phyloP scores from a whole-genome alignment of 2,329 filamentous ascomycete species.

The Neopestalotiopsis clavispora region DNA sequence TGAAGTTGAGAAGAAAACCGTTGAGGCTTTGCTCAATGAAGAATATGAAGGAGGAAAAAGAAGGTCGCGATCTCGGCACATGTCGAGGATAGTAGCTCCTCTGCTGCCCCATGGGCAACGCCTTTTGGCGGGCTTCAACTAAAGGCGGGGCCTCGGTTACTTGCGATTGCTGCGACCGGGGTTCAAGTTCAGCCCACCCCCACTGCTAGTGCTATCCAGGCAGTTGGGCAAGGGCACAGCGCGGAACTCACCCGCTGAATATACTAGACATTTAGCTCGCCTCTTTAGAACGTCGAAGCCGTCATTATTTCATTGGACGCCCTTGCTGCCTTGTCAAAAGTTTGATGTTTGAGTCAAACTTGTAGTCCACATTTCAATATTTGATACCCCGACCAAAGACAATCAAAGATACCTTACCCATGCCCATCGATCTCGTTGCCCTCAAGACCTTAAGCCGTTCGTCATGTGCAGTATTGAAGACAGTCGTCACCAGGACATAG shows the following conservation, averaged over 20 bases:
- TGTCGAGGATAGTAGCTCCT: neutral
- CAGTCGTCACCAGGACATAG: neutral
- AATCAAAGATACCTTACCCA: too few species aligned
- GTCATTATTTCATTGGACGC: constrained; percentile 10
- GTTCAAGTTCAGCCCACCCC: neutral
- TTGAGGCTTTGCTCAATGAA: neutral
- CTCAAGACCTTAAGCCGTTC: neutral
- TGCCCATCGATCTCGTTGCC: neutral
- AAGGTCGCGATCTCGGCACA: neutral
- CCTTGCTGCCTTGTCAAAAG: neutral
- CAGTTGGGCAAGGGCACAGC: neutral
- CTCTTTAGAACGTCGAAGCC: neutral
- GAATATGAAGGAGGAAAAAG: neutral
- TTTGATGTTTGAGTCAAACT: neutral
- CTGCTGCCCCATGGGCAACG: neutral
- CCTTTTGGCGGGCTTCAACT: neutral
- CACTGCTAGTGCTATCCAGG: neutral
- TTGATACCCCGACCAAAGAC: neutral
- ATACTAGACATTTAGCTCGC: neutral
- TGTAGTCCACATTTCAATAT: neutral
- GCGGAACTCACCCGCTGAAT: neutral
- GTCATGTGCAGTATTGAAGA: neutral
- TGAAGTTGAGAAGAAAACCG: neutral
- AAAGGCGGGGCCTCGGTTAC: neutral
- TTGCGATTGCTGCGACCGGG: neutral